phyloP scores from a whole-genome alignment of 257 asterid species.

The Solanum chilense region DNA sequence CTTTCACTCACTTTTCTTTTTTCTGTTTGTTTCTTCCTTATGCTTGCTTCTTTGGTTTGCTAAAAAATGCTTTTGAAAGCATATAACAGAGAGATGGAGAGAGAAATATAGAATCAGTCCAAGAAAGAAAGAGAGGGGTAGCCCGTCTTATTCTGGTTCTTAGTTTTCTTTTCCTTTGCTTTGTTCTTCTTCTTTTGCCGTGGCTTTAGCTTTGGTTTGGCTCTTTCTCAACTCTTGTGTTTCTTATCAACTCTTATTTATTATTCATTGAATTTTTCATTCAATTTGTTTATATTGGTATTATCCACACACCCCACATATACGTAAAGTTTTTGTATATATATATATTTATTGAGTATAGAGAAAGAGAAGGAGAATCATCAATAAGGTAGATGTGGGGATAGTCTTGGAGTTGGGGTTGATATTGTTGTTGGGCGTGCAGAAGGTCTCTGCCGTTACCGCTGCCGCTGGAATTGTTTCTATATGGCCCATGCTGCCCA shows the following conservation, averaged over 20 bases:
- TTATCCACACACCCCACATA: not conserved
- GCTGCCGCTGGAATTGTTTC: constrained; percentile 22
- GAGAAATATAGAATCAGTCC: constrained; percentile 9
- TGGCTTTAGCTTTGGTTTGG: constrained; percentile 14
- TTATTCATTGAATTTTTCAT: not conserved
- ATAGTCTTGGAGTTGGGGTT: constrained; percentile 11
- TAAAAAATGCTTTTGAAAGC: not conserved
- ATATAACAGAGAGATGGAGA: not conserved
- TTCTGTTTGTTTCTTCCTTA: not conserved
- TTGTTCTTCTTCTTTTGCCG: constrained; percentile 9
- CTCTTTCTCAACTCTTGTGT: constrained; percentile 21
- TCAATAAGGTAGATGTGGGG: constrained; percentile 3
- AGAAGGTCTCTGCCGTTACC: constrained; percentile 19
- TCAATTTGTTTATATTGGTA: not conserved
- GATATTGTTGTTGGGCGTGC: constrained; percentile 26
- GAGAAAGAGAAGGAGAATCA: not conserved
- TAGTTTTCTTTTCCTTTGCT: constrained; percentile 7
- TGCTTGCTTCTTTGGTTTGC: constrained; percentile 2
- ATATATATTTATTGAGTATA: not conserved
- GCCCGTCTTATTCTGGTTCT: not conserved
- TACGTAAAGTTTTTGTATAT: not conserved
- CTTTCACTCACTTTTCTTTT: not conserved
- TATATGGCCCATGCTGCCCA: constrained; percentile 8
- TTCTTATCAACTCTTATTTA: constrained; percentile 13
- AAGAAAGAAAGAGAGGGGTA: constrained; percentile 3